Base-by-base conservation (phyloP, 2,329 filamentous ascomycete species). In the Karstenula rhodostoma region DNA sequence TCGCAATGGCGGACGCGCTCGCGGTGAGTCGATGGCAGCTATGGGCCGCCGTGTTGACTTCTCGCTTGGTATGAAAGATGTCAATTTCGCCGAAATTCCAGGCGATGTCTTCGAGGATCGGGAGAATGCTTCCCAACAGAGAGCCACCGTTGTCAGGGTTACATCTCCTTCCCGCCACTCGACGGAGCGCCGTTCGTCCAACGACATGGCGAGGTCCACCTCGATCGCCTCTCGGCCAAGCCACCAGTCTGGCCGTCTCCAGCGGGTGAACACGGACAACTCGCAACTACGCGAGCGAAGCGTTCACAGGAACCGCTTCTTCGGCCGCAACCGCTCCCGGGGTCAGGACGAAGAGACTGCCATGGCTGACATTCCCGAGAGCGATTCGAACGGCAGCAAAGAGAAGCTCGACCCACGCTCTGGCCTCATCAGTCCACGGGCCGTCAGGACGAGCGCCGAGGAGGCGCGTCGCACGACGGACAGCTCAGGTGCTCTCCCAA, bases 11-110 rank as follows among this genome's bases (percentile, higher is more conserved):
- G 78, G 80, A 33, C 79, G 79, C 49, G 74, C 77, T 37, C 84
- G 86, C 9, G 84, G 83, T 33, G 86, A 89, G 64, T 86, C 87
- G 0, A 77, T 87, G 9, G 82, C 85, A 0, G 79, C 82, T 10
- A 86, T 87, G 80, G 81, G 81, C 37, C 87, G 86, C 57, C 86
- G 88, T 29, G 88, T 91, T 32, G 89, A 91, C 72, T 91, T 91
- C 76, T 90, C 88, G 1, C 81, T 91, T 2, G 89, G 89, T 32
- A 89, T 90, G 84, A 83, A 80, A 35, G 83, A 85, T 47, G 80
- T 89, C 43, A 83, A 83, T 3, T 81, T 85, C 1, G 82, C 81
- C 33, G 87, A 90, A 64, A 79, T 87, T 47, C 83, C 86, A 61
- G 87, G 86, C 48, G 89, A 92, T 68, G 85, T 91, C 0, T 89